These are phyloP conservation scores for Cavenderia fasciculata DNA, from an alignment of 78 protist species.

Conservation along the genomic window DNA sequence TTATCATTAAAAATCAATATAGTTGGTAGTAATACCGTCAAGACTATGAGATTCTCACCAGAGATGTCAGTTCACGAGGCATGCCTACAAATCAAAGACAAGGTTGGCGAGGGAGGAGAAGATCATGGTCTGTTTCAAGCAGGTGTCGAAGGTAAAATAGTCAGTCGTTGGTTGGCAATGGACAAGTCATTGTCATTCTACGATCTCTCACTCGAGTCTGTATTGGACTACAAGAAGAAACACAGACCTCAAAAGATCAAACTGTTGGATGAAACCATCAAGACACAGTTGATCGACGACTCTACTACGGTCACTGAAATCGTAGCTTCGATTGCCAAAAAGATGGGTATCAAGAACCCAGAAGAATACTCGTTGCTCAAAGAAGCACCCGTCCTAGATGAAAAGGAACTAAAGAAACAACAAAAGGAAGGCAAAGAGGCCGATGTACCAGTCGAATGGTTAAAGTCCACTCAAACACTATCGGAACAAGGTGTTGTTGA, in stretches of 20 bases:
- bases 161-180: constrained; percentile 59
- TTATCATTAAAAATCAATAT: constrained; percentile 51
- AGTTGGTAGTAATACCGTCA: background rate
- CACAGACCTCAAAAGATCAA: constrained; percentile 73
- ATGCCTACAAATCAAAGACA: constrained; percentile 56
- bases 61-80: constrained; percentile 73
- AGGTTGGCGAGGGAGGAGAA: constrained; percentile 71
- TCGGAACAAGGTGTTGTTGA: constrained; percentile 87
- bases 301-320: constrained; percentile 49
- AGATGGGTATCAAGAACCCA: constrained; percentile 77
- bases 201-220: constrained; percentile 40
- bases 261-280: constrained; percentile 72
- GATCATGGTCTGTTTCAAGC: constrained; percentile 82
- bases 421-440: too few species aligned
- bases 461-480: constrained; percentile 79
- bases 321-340: constrained; percentile 37
- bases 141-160: constrained; percentile 24
- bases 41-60: constrained; percentile 80
- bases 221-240: constrained; percentile 74
- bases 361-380: constrained; percentile 77
- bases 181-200: constrained; percentile 64
- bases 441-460: constrained; percentile 84
- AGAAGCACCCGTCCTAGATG: constrained; percentile 26
- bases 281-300: constrained; percentile 75
- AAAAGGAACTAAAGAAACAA: constrained; percentile 35